Percentiles rank a stretch among this genome's conserved stretches.
phyloP scores from a whole-genome alignment of 352 stramenopile species.

The Pythium graminicola region DNA sequence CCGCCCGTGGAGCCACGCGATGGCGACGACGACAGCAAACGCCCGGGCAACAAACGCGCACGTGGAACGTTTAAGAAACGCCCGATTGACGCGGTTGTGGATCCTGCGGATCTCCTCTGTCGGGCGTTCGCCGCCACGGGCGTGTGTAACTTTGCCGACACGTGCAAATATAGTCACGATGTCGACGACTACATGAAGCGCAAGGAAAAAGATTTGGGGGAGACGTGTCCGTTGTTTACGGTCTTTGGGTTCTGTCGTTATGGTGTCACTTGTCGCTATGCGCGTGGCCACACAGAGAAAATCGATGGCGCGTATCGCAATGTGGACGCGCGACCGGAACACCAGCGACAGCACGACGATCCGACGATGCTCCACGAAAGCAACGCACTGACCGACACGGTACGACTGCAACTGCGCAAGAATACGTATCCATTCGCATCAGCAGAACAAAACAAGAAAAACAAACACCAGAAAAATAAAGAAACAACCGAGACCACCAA shows the following conservation, averaged over 20 bases:
- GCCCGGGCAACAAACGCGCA: constrained; percentile 21
- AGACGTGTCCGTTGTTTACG: constrained; percentile 74
- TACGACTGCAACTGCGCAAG: constrained; percentile 85
- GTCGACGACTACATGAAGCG: constrained; percentile 77
- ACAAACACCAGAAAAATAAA: constrained; percentile 37
- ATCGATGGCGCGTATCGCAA: constrained; percentile 39
- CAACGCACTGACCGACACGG: constrained; percentile 85
- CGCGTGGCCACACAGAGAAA: constrained; percentile 53
- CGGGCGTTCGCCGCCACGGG: constrained; percentile 56
- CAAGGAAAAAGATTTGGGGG: constrained; percentile 75
- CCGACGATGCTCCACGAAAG: constrained; percentile 38
- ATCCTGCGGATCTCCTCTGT: constrained; percentile 63
- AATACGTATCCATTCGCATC: constrained; percentile 89
- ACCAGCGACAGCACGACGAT: constrained; percentile 23
- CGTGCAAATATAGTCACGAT: constrained; percentile 86
- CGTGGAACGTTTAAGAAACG: constrained; percentile 84
- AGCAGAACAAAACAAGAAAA: constrained; percentile 64
- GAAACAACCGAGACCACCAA: constrained; percentile 2
- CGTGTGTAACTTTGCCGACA: constrained; percentile 60
- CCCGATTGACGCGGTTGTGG: constrained; percentile 49
- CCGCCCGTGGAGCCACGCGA: constrained; percentile 8
- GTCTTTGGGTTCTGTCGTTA: constrained; percentile 87
- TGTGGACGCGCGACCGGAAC: constrained; percentile 26
- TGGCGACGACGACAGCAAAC: neutral
- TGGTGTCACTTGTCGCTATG: constrained; percentile 90